Conservation (phyloP, 208 protist species). For the Leishmania gerbilli region DNA sequence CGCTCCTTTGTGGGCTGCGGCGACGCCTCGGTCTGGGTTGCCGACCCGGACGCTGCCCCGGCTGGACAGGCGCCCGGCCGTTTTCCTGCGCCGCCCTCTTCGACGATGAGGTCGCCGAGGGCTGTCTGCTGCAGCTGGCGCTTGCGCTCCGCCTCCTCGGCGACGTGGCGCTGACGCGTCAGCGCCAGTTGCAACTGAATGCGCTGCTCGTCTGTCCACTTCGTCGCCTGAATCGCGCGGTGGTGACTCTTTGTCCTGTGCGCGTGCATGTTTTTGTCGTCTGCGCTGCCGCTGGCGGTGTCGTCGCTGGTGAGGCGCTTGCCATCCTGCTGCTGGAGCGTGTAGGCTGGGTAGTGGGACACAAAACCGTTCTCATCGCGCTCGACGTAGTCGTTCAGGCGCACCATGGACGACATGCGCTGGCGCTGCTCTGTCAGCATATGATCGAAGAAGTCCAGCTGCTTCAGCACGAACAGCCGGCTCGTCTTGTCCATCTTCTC, state of each 20-base stretch:
- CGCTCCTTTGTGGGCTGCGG: slow-evolving; percentile 2
- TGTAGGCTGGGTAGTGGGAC: slow-evolving; percentile 52
- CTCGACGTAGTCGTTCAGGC: slow-evolving; percentile 77
- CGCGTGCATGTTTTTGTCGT: neutral
- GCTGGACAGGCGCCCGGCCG: neutral
- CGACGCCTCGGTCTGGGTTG: neutral
- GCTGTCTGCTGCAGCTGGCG: slow-evolving; percentile 32
- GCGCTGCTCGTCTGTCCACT: slow-evolving; percentile 88
- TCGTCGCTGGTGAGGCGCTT: slow-evolving; percentile 26
- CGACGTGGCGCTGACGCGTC: slow-evolving; percentile 73
- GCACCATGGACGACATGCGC: slow-evolving; percentile 58
- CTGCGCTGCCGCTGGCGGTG: slow-evolving; percentile 12
- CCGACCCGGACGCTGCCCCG: neutral
- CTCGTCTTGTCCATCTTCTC: slow-evolving; percentile 87
- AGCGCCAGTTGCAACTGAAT: slow-evolving; percentile 89
- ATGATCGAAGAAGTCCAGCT: slow-evolving; percentile 74
- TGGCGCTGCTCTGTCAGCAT: slow-evolving; percentile 84
- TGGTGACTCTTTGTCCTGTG: slow-evolving; percentile 19
- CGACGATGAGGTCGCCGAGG: slow-evolving; percentile 33
- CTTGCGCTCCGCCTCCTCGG: slow-evolving; percentile 69
- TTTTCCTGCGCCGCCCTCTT: slow-evolving; percentile 2
- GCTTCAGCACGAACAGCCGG: slow-evolving; percentile 74
- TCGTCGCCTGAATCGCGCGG: slow-evolving; percentile 39
- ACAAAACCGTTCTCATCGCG: slow-evolving; percentile 70
- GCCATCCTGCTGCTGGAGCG: slow-evolving; percentile 8